phyloP scores from a whole-genome alignment of 768 basidiomycete species.

The Wakefieldia striispora region DNA sequence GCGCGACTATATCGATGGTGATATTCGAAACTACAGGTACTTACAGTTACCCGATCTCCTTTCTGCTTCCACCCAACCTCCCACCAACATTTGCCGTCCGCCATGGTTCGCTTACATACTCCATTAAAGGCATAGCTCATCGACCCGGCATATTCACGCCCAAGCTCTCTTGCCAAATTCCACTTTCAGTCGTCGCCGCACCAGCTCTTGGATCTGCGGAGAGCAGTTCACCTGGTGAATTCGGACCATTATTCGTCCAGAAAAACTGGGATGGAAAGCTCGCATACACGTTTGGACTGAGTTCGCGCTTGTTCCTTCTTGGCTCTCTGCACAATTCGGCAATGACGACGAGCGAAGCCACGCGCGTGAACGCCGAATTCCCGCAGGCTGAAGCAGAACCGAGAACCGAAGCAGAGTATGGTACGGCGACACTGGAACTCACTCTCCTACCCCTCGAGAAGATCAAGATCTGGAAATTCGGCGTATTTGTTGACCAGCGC shows the following conservation, averaged over 20 bases:
- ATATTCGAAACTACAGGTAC: slow-evolving; percentile 52
- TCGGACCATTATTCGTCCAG: slow-evolving; percentile 79
- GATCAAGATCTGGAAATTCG: slow-evolving; percentile 75
- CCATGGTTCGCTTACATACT: slow-evolving; percentile 76
- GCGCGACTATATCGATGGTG: background rate
- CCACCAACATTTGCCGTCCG: slow-evolving; percentile 79
- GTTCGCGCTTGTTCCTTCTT: slow-evolving; percentile 82
- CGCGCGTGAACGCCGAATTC: background rate
- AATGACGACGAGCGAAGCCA: background rate
- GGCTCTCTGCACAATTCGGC: slow-evolving; percentile 38
- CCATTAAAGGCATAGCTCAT: slow-evolving; percentile 77
- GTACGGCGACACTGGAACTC: slow-evolving; percentile 73
- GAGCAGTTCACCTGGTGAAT: slow-evolving; percentile 40
- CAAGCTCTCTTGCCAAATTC: slow-evolving; percentile 67
- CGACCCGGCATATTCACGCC: slow-evolving; percentile 83
- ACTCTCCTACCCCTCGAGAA: slow-evolving; percentile 86
- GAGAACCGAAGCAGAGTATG: slow-evolving; percentile 27
- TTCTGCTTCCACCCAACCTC: slow-evolving; percentile 74
- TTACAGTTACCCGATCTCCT: slow-evolving; percentile 94
- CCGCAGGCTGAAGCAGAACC: slow-evolving; percentile 3
- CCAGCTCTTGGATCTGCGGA: slow-evolving; percentile 86
- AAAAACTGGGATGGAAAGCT: slow-evolving; percentile 89
- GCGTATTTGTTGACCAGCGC: slow-evolving; percentile 66
- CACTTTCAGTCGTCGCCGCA: slow-evolving; percentile 72
- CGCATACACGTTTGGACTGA: slow-evolving; percentile 76